Base-by-base conservation (phyloP, 2,329 filamentous ascomycete genomes). In the Aspergillus tanneri region DNA sequence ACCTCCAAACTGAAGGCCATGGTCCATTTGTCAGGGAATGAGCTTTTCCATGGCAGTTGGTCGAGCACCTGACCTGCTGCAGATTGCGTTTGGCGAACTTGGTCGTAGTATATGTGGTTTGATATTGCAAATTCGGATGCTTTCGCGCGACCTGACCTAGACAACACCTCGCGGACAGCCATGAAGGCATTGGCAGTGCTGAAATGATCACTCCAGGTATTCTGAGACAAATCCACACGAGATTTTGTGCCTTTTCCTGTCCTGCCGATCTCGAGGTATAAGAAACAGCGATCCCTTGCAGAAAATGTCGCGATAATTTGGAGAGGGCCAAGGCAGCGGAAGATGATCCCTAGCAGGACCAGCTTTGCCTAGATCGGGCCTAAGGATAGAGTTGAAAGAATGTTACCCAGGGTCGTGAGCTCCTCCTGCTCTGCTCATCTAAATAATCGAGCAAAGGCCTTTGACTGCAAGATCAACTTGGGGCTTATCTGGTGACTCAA, bases 251-350 rank as follows among this genome's bases (percentile, higher is more conserved):
- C 10, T 64, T 60, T 38, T 63, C 56, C 16, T 45, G 50, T 14
- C 61, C 58, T 23, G 44, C 38, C 12, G 1, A 62, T 50, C 4
- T 66, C 63, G 5, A 46, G 53, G 5, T 66, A 40, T 44, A 72
- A 71, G 6, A 43, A 43, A 35, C 59, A 63, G 10, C 75, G 50
- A n/a, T 63, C 52, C n/a, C 66, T 62, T 4, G 58, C 53, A 4
- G 58, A 60, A 5, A 69, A 61, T 12, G 68, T 65, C 27, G 69
- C 74, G 4, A 77, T 53, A 22, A 77, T 69, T 22, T 80, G 54
- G 55, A 79, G 70, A 0, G 77, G 75, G 52, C 79, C 75, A 4
- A 80, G 63, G 54, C 77, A 80, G 28, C 70, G 68, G 63, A 80
- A 80, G 37, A 80, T 70, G 21, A 77, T 61, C 5, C 77, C 77